phyloP scores from a whole-genome alignment of 768 basidiomycete genomes.

The Panus rudis region DNA sequence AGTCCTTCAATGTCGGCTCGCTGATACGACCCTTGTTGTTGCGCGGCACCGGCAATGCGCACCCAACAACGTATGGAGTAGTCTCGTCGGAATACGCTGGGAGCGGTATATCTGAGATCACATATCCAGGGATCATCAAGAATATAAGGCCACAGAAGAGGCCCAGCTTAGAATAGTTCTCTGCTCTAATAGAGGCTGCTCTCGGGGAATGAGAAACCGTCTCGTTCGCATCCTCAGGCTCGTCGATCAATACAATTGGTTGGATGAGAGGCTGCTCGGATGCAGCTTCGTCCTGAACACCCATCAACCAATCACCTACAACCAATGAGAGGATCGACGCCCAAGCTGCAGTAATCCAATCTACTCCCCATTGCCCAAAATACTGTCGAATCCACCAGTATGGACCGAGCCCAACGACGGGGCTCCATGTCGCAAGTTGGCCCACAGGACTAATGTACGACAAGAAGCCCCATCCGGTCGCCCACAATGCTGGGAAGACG shows the following conservation, averaged over 20 bases:
- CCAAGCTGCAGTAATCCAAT: slow-evolving; percentile 76
- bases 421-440: slow-evolving; percentile 66
- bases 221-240: slow-evolving; percentile 8
- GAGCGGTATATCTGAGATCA: slow-evolving; percentile 33
- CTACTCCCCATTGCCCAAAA: slow-evolving; percentile 52
- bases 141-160: slow-evolving; percentile 35
- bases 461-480: slow-evolving; percentile 47
- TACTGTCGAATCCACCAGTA: slow-evolving; percentile 61
- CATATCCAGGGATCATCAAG: slow-evolving; percentile 52
- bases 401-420: slow-evolving; percentile 40
- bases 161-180: slow-evolving; percentile 21
- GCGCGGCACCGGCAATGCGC: slow-evolving; percentile 50
- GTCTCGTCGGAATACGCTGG: slow-evolving; percentile 29
- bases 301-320: slow-evolving; percentile 53
- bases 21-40: slow-evolving; percentile 33
- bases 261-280: neutral
- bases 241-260: slow-evolving; percentile 9
- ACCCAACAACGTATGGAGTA: slow-evolving; percentile 61
- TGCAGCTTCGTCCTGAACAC: slow-evolving; percentile 12
- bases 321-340: slow-evolving; percentile 56
- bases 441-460: slow-evolving; percentile 62
- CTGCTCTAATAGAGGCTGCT: neutral
- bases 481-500: slow-evolving; percentile 68
- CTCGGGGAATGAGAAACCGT: neutral
- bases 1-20: slow-evolving; percentile 46